A percentile compares a stretch with the other conserved stretches of the same genome.
These are phyloP conservation scores for Capronia americana DNA, from an alignment of 2,329 filamentous ascomycete genomes.

Conservation along the genomic window DNA sequence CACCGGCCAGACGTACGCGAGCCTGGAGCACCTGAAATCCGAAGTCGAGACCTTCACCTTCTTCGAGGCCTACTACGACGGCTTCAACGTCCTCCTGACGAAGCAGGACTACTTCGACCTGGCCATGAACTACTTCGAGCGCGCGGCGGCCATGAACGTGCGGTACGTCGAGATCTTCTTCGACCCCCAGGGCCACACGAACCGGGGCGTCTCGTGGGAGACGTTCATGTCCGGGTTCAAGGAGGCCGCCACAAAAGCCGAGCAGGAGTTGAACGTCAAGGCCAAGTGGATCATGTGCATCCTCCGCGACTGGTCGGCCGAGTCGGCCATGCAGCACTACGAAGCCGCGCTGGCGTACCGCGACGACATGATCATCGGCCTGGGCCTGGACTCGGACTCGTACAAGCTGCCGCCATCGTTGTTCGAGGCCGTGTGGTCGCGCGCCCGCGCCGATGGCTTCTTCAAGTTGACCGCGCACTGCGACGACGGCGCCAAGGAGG, in stretches of 20 bases:
- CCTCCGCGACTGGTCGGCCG: constrained; percentile 50
- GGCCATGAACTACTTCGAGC: constrained; percentile 49
- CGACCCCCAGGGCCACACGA: constrained; percentile 52
- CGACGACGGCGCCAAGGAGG: constrained; percentile 55
- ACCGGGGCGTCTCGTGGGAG: constrained; percentile 46
- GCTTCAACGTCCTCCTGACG: constrained; percentile 46
- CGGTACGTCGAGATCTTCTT: constrained; percentile 53
- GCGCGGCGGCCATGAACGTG: constrained; percentile 47
- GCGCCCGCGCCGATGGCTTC: constrained; percentile 50
- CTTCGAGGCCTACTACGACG: constrained; percentile 45
- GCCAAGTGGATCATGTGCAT: constrained; percentile 54
- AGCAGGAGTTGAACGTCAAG: constrained; percentile 39
- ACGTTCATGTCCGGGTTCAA: constrained; percentile 48
- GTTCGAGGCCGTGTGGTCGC: constrained; percentile 20
- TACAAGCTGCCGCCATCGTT: constrained; percentile 21
- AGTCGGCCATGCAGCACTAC: constrained; percentile 49
- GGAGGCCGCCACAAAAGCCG: constrained; percentile 44
- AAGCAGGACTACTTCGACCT: constrained; percentile 52
- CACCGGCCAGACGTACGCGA: constrained; percentile 37
- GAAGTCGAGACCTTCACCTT: constrained; percentile 29
- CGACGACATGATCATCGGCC: constrained; percentile 24
- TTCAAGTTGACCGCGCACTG: constrained; percentile 56
- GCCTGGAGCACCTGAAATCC: constrained; percentile 42
- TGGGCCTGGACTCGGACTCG: constrained; percentile 19
- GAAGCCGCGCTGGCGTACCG: constrained; percentile 42